A percentile compares a stretch with the other conserved stretches of the same genome.
These are phyloP conservation scores for Thelephora ganbajun DNA, from an alignment of 768 basidiomycete genomes.

Conservation along the genomic window DNA sequence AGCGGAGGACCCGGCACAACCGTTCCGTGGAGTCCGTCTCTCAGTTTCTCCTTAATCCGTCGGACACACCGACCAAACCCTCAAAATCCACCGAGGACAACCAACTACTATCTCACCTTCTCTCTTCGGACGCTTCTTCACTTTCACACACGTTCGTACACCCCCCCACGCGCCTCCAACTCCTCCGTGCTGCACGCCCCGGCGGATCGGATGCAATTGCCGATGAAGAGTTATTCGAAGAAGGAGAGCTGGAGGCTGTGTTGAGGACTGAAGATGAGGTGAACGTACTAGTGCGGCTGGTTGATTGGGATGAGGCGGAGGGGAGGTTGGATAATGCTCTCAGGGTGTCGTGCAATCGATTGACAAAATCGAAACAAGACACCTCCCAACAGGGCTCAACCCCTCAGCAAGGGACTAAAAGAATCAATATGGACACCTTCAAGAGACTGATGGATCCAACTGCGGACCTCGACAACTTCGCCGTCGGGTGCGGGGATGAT, in stretches of 20 bases:
- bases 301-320: slow-evolving; percentile 20
- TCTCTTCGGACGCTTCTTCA: slow-evolving; percentile 27
- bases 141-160: slow-evolving; percentile 15
- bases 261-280: slow-evolving; percentile 41
- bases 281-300: slow-evolving; percentile 22
- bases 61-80: slow-evolving; percentile 13
- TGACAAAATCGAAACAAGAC: neutral
- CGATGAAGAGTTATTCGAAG: slow-evolving; percentile 62
- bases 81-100: neutral
- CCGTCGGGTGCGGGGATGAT: slow-evolving; percentile 14
- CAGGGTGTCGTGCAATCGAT: slow-evolving; percentile 7
- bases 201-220: slow-evolving; percentile 40
- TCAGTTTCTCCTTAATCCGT: slow-evolving; percentile 45
- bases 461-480: slow-evolving; percentile 15
- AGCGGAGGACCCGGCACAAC: slow-evolving; percentile 16
- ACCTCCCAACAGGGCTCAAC: slow-evolving; percentile 1
- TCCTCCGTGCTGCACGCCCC: slow-evolving; percentile 35
- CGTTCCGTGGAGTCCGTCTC: slow-evolving; percentile 30
- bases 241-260: slow-evolving; percentile 53
- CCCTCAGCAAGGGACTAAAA: slow-evolving; percentile 14
- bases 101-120: slow-evolving; percentile 37
- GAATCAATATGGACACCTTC: slow-evolving; percentile 46
- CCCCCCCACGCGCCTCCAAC: slow-evolving; percentile 51
- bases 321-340: slow-evolving; percentile 9
- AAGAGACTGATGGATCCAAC: slow-evolving; percentile 29